Evolutionary conservation across 2,329 filamentous ascomycete genomes (phyloP), one percentile per base, ranked within the genome.

Genomic region (Reticulascus tulasneorum): DNA sequence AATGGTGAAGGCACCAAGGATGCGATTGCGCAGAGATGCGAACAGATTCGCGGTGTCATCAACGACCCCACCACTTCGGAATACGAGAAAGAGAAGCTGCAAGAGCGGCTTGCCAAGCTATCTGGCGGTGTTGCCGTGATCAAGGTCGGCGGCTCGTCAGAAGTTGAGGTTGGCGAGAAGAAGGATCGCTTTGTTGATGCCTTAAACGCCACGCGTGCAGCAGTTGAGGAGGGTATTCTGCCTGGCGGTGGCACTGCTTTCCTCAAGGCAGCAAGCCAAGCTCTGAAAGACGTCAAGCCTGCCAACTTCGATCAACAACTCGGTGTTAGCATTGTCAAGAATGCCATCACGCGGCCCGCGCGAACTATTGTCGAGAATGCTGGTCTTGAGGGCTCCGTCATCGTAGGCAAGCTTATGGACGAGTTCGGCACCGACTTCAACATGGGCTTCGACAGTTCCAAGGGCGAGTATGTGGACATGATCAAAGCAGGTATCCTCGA

Each of bases 81-180:
- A 60, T 98, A 98, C 72, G 93, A 98, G 81, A 97, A 96, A 81
- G 93, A 98, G 85, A 98, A 98, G 82, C 87, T 98, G 49, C 93
- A 97, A 75, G 93, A 98, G 77, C 93, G 93, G 72, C 86, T 98
- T 45, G 93, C 93, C 54, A 98, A 98, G 83, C 86, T 98, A 51
- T 97, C 93, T 51, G 93, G 93, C 48, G 93, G 93, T 78, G 93
- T 98, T 55, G 93, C 93, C 54, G 93, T 98, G 69, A 97, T 98
- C 79, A 96, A 94, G 80, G 93, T 98, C 47, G 93, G 93, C 56
- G 93, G 93, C 64, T 79, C 90, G 47, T 97, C 91, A 47, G 93
- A 98, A 72, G 91, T 98, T 49, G 93, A 98, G 77, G 93, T 98
- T 39, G 85, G 90, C 52, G 93, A 98, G 82, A 98, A 98, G 88